These are phyloP conservation scores for Cystoisospora suis DNA, from an alignment of 169 alveolate species.

Conservation along the genomic window DNA sequence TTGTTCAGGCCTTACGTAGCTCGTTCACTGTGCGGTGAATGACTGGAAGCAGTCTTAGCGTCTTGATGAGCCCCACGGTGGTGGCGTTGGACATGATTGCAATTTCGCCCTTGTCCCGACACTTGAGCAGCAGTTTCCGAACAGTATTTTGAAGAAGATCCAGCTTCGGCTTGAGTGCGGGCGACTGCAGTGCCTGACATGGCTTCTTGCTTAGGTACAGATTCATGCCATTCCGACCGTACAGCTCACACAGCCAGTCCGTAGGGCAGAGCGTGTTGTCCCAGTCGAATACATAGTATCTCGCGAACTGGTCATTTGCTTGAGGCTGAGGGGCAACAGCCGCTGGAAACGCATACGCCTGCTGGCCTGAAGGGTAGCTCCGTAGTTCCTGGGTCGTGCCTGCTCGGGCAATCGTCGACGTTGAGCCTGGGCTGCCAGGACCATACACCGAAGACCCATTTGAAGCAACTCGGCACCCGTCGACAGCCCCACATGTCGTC, in stretches of 20 bases:
- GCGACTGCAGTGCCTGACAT: slow-evolving; percentile 50
- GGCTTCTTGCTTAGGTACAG: slow-evolving; percentile 49
- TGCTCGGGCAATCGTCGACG: background rate
- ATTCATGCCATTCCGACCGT: slow-evolving; percentile 43
- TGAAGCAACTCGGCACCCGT: background rate
- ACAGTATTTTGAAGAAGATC: slow-evolving; percentile 42
- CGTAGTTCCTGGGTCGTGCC: slow-evolving; percentile 18
- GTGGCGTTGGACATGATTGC: slow-evolving; percentile 59
- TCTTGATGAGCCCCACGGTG: slow-evolving; percentile 55
- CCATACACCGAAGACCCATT: background rate
- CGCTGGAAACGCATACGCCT: background rate
- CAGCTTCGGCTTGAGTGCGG: slow-evolving; percentile 35
- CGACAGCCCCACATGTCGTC: background rate
- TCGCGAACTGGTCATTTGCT: slow-evolving; percentile 9
- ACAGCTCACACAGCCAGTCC: slow-evolving; percentile 59
- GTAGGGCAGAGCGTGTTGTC: slow-evolving; percentile 64
- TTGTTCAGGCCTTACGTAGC: slow-evolving; percentile 65
- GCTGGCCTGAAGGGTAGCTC: background rate
- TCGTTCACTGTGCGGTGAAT: slow-evolving; percentile 47
- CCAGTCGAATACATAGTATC: slow-evolving; percentile 59
- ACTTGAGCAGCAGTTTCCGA: slow-evolving; percentile 47
- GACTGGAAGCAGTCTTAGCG: slow-evolving; percentile 55
- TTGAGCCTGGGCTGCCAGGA: background rate
- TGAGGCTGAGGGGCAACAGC: background rate
- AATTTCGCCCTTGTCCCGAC: slow-evolving; percentile 54